phyloP scores from a whole-genome alignment of 768 basidiomycete genomes.

The Hericium erinaceus region DNA sequence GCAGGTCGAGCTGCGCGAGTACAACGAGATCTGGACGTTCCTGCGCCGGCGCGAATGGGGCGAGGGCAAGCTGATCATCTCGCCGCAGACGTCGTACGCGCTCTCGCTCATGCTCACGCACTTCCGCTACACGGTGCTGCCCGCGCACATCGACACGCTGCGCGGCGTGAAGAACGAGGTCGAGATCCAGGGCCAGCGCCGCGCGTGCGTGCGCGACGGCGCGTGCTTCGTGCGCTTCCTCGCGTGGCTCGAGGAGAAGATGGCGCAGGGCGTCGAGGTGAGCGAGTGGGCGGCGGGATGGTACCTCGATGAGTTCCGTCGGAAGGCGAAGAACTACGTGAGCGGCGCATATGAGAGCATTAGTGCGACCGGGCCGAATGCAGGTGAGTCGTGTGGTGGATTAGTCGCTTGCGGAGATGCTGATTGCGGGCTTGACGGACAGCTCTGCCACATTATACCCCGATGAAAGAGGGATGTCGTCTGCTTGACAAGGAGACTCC shows the following conservation, averaged over 20 bases:
- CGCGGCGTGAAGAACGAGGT: constrained; percentile 85
- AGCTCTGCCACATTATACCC: constrained; percentile 90
- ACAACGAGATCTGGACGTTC: constrained; percentile 75
- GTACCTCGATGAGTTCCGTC: constrained; percentile 68
- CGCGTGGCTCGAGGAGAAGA: constrained; percentile 82
- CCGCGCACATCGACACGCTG: constrained; percentile 63
- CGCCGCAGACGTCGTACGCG: constrained; percentile 69
- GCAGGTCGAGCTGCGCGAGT: constrained; percentile 51
- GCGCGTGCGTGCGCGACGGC: constrained; percentile 87
- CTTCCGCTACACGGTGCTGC: constrained; percentile 66
- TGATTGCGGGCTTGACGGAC: background rate
- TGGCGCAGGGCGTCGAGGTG: constrained; percentile 68
- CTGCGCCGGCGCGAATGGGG: constrained; percentile 70
- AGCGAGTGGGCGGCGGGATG: constrained; percentile 91
- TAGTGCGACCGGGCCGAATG: constrained; percentile 83
- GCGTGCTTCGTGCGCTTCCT: constrained; percentile 79
- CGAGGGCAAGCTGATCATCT: constrained; percentile 69
- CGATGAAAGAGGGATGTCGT: constrained; percentile 54
- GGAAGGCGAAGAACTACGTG: constrained; percentile 64
- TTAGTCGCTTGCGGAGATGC: background rate
- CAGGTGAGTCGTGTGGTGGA: constrained; percentile 32
- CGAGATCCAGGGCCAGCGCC: constrained; percentile 74
- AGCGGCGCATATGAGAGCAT: constrained; percentile 88
- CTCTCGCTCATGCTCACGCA: constrained; percentile 81
- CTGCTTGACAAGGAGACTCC: constrained; percentile 73